Conservation (phyloP, 2,329 filamentous ascomycete species). For the Cladosporium sp. region DNA sequence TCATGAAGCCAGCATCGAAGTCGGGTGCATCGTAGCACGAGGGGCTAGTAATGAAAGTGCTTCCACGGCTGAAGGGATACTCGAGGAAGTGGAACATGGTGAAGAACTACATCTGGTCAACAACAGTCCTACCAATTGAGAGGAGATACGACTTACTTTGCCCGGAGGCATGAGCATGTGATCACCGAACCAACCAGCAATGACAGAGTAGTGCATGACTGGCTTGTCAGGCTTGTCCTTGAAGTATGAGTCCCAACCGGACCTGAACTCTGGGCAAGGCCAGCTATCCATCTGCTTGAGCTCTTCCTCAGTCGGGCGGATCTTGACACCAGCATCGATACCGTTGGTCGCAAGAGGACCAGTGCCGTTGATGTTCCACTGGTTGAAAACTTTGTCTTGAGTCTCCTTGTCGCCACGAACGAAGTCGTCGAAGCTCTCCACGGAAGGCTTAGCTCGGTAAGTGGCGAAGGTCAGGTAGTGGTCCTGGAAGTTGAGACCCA, state of each 20-base stretch:
- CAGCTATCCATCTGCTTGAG: constrained; percentile 57
- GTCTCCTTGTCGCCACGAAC: constrained; percentile 69
- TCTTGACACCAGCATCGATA: constrained; percentile 69
- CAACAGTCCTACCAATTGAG: too few species aligned
- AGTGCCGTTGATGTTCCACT: constrained; percentile 78
- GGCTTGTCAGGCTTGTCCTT: constrained; percentile 48
- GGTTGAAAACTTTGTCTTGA: constrained; percentile 72
- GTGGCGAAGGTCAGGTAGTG: constrained; percentile 56
- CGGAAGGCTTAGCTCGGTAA: constrained; percentile 56
- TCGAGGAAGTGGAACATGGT: constrained; percentile 82
- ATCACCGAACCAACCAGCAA: constrained; percentile 60
- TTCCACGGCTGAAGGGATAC: constrained; percentile 63
- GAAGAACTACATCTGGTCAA: constrained; percentile 56
- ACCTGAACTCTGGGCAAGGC: constrained; percentile 62
- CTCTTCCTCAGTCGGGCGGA: constrained; percentile 56
- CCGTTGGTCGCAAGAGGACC: constrained; percentile 76
- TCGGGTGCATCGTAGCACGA: constrained; percentile 39
- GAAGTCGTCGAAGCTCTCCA: constrained; percentile 80
- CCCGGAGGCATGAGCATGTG: constrained; percentile 66
- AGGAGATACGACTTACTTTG: constrained; percentile 44
- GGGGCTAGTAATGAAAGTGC: constrained; percentile 57
- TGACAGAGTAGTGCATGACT: constrained; percentile 70
- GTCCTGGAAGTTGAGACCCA: constrained; percentile 57
- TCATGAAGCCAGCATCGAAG: constrained; percentile 62
- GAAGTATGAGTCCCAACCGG: constrained; percentile 58